Percentiles rank a stretch among this genome's conserved stretches.
Conservation (phyloP, 129 eudicot genomes). For the Apium graveolens region DNA sequence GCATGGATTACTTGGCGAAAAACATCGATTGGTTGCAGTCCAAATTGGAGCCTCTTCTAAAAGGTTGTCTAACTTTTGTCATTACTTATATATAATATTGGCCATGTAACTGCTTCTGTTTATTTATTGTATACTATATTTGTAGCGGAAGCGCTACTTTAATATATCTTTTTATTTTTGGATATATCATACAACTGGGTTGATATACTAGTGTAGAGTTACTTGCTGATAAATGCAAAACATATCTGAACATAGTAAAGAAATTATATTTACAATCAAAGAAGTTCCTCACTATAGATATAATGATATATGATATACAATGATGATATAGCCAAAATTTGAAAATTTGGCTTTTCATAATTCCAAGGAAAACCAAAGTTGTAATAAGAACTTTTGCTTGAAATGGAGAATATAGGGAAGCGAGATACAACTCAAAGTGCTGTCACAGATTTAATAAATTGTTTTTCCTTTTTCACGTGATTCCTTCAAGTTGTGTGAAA, state of each 20-base stretch:
- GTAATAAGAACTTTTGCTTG: not conserved
- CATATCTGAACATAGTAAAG: not conserved
- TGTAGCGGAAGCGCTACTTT: not conserved
- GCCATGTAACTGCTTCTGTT: not conserved
- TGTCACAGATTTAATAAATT: not conserved
- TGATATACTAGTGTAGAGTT: not conserved
- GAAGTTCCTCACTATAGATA: not conserved
- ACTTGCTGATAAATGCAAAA: not conserved
- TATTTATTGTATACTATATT: not conserved
- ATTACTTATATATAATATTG: not conserved
- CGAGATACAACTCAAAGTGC: not conserved
- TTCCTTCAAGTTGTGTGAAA: not conserved
- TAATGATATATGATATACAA: not conserved
- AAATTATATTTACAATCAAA: not conserved
- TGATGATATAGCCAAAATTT: not conserved
- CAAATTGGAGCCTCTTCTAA: slow-evolving; percentile 68
- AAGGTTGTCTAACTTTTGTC: slow-evolving; percentile 38
- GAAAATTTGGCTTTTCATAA: not conserved
- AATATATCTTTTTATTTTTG: not conserved
- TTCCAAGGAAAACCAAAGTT: not conserved
- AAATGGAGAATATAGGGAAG: not conserved
- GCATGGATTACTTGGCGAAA: slow-evolving; percentile 97
- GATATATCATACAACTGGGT: not conserved
- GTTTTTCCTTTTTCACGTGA: not conserved
- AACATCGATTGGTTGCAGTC: slow-evolving; percentile 89